Evolutionary conservation across 805 yeast genomes (phyloP).

Genomic region (Myxozyma sirexii): DNA sequence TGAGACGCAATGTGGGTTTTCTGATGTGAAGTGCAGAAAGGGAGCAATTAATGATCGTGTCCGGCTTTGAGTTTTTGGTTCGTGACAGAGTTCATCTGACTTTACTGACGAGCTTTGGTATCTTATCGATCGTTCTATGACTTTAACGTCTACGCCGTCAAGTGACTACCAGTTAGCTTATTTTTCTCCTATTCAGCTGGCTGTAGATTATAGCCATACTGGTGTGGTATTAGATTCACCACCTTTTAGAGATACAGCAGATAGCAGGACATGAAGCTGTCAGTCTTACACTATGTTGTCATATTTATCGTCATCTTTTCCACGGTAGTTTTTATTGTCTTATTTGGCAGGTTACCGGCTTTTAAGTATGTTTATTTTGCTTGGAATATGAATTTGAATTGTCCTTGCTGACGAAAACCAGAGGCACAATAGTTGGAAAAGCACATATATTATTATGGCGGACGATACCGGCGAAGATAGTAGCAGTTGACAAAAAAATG

Average conservation of each 20-base stretch:
- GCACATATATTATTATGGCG: conserved; percentile 34
- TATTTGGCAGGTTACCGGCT: conserved; percentile 45
- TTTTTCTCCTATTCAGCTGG: too few species aligned
- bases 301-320: conserved; percentile 36
- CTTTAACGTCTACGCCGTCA: too few species aligned
- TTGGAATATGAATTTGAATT: background rate
- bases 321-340: conserved; percentile 38
- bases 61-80: too few species aligned
- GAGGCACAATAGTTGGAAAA: conserved; percentile 36
- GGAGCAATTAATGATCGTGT: too few species aligned
- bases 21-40: too few species aligned
- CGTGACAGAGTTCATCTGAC: too few species aligned
- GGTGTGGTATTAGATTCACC: too few species aligned
- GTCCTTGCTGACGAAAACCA: conserved; percentile 1
- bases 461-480: conserved; percentile 27
- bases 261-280: background rate
- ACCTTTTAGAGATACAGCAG: too few species aligned
- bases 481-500: conserved; percentile 24
- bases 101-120: background rate
- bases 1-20: too few species aligned
- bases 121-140: too few species aligned
- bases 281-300: conserved; percentile 34
- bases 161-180: too few species aligned
- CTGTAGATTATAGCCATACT: too few species aligned
- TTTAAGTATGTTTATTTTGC: conserved; percentile 33